Evolutionary conservation across 495 filamentous ascomycete species (phyloP).

Genomic region (Xylaria sp.): DNA sequence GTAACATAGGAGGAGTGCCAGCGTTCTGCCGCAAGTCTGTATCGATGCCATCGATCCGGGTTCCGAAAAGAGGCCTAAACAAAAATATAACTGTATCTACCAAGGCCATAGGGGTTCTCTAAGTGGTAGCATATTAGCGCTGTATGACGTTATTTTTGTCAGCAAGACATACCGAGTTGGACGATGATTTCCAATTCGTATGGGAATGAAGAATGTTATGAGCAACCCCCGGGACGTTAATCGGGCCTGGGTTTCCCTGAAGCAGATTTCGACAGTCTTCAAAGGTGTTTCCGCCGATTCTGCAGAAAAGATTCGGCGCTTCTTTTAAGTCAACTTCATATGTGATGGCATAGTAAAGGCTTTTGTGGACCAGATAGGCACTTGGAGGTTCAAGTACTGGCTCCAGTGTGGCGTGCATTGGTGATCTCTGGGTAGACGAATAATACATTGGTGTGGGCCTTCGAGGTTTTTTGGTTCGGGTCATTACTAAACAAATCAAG

Average conservation of each 20-base stretch:
- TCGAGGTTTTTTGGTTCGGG: neutral
- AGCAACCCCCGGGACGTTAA: neutral
- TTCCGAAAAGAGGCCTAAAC: neutral
- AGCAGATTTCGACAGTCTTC: neutral
- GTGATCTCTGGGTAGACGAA: neutral
- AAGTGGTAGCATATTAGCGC: neutral
- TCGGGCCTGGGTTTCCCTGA: neutral
- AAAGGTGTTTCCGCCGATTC: neutral
- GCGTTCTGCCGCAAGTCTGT: neutral
- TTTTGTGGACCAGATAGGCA: neutral
- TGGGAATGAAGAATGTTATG: neutral
- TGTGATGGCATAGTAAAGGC: neutral
- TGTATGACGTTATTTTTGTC: neutral
- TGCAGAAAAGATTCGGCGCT: neutral
- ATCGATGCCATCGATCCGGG: neutral
- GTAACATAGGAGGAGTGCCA: neutral
- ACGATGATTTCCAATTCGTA: neutral
- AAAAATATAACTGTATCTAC: neutral
- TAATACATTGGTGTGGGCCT: neutral
- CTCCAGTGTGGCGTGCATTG: neutral
- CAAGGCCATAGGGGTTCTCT: neutral
- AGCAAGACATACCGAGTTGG: neutral
- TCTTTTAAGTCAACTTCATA: neutral
- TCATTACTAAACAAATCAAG: neutral
- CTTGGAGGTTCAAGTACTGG: neutral